Evolutionary conservation across 2,329 filamentous ascomycete species (phyloP).

Genomic region (Aspergillus novofumigatus): DNA sequence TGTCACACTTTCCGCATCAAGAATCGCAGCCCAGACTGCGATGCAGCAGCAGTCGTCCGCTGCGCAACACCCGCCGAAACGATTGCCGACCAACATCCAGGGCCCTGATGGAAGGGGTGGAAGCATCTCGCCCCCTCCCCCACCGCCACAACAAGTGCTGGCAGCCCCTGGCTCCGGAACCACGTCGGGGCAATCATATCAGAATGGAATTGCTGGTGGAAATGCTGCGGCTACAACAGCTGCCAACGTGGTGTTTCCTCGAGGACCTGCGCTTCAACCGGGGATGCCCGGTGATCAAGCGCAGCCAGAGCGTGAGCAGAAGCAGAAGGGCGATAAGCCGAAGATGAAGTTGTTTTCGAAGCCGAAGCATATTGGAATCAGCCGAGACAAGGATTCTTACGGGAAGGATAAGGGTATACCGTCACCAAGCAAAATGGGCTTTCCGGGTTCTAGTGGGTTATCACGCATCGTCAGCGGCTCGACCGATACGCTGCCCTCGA

Average conservation of each 20-base stretch:
- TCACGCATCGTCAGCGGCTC: constrained; percentile 57
- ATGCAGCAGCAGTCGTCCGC: constrained; percentile 50
- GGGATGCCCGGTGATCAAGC: constrained; percentile 20
- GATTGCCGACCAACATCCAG: constrained; percentile 50
- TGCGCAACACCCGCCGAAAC: constrained; percentile 46
- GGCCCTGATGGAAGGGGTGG: constrained; percentile 34
- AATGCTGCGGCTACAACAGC: constrained; percentile 57
- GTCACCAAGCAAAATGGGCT: constrained; percentile 55
- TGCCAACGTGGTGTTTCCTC: constrained; percentile 59
- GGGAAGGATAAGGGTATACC: constrained; percentile 50
- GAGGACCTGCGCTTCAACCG: constrained; percentile 39
- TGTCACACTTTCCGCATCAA: constrained; percentile 53
- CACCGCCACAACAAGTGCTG: constrained; percentile 24
- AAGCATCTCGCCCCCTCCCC: constrained; percentile 34
- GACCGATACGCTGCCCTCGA: constrained; percentile 52
- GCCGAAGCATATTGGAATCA: constrained; percentile 60
- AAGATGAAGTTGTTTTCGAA: constrained; percentile 69
- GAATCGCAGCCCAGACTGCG: constrained; percentile 63
- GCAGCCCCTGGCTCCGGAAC: constrained; percentile 17
- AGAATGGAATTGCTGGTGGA: constrained; percentile 50
- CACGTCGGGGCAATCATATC: constrained; percentile 35
- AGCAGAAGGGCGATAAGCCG: constrained; percentile 55
- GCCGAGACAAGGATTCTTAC: constrained; percentile 52
- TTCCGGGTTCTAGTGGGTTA: constrained; percentile 48
- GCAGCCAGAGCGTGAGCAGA: constrained; percentile 40